A percentile compares a stretch with the other conserved stretches of the same genome.
Conservation (phyloP, 225 moss, liverwort and hornwort genomes). For the Polytrichum commune region DNA sequence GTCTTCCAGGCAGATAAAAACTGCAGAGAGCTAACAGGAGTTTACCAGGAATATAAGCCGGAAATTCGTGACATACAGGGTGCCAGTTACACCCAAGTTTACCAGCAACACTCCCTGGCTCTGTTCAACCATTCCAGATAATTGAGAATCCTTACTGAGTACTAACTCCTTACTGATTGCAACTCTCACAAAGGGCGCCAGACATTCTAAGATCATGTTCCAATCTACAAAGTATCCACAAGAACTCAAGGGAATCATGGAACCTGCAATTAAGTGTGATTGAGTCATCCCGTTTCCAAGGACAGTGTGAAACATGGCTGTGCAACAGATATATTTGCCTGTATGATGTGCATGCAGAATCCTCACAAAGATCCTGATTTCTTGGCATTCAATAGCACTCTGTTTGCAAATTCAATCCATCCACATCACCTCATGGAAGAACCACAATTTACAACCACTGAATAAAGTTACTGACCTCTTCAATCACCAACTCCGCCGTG, state of each 20-base stretch:
- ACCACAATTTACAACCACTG: background rate
- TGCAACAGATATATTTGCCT: background rate
- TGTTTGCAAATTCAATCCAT: background rate
- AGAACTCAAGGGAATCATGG: no score
- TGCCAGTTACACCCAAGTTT: constrained; percentile 81
- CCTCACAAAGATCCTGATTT: background rate
- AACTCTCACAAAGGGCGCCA: no score
- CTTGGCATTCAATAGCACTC: background rate
- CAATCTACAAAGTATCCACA: no score
- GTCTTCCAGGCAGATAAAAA: background rate
- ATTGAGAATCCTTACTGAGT: constrained; percentile 4
- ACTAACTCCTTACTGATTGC: background rate
- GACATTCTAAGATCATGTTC: no score
- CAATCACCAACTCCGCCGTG: constrained; percentile 62
- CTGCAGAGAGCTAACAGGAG: constrained; percentile 1
- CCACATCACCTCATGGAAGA: background rate
- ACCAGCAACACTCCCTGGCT: constrained; percentile 80
- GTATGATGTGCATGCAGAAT: background rate
- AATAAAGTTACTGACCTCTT: constrained; percentile 51
- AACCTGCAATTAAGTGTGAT: no score
- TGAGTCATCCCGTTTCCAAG: no score
- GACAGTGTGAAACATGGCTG: no score
- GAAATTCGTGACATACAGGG: constrained; percentile 84
- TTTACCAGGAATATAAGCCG: constrained; percentile 89
- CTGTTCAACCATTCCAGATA: constrained; percentile 33